Evolutionary conservation across 1,139 yeast species (phyloP).

Genomic region (Diutina rugosa): DNA sequence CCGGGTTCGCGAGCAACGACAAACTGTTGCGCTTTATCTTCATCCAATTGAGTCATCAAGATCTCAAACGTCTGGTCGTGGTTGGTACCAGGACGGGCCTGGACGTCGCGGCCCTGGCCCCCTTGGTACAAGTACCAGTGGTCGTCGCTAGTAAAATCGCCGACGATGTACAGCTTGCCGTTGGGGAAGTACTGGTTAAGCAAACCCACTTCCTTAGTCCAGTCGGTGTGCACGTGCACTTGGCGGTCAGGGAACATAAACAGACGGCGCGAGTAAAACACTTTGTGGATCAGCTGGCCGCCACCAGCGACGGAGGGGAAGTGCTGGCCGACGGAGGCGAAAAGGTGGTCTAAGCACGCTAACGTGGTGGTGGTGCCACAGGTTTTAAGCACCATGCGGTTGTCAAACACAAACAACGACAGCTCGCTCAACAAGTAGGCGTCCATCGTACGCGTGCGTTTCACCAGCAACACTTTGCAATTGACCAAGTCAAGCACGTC

Average conservation of each 20-base stretch:
- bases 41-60: conserved; percentile 77
- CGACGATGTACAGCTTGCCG: conserved; percentile 70
- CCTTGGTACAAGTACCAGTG: conserved; percentile 88
- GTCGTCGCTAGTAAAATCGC: conserved; percentile 58
- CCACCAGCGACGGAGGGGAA: conserved; percentile 2
- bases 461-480: conserved; percentile 79
- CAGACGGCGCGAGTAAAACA: conserved; percentile 82
- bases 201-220: conserved; percentile 69
- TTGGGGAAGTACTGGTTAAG: conserved; percentile 50
- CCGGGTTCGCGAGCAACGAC: conserved; percentile 47
- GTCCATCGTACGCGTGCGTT: conserved; percentile 53
- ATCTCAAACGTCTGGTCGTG: conserved; percentile 77
- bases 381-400: conserved; percentile 78
- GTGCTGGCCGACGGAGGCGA: conserved; percentile 23
- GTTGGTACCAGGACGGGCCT: conserved; percentile 6
- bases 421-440: conserved; percentile 86
- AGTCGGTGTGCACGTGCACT: conserved; percentile 65
- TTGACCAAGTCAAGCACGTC: conserved; percentile 66
- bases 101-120: conserved; percentile 12
- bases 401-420: conserved; percentile 78
- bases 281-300: conserved; percentile 34
- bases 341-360: conserved; percentile 57
- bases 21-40: conserved; percentile 46
- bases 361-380: conserved; percentile 94
- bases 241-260: conserved; percentile 91